phyloP scores from a whole-genome alignment of 169 alveolate species.

The Cryptosporidium ryanae region DNA sequence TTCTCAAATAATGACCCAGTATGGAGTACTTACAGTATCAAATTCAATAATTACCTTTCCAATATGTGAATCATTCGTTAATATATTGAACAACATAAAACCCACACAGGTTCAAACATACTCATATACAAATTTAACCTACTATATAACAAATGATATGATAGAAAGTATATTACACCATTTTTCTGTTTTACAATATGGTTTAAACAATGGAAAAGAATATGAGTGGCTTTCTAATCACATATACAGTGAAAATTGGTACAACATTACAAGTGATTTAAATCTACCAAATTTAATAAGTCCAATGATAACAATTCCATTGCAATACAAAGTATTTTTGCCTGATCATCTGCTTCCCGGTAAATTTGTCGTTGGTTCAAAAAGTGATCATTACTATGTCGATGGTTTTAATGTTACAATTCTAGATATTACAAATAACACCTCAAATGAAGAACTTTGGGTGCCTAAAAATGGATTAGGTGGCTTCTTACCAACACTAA shows the following conservation, averaged over 20 bases:
- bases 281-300: constrained; percentile 4
- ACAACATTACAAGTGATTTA: constrained; percentile 29
- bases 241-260: constrained; percentile 65
- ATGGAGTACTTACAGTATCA: constrained; percentile 34
- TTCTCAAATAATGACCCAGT: constrained; percentile 43
- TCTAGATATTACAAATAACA: constrained; percentile 10
- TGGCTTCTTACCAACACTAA: constrained; percentile 53
- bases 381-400: constrained; percentile 45
- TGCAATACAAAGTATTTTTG: constrained; percentile 43
- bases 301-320: constrained; percentile 37
- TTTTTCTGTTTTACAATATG: constrained; percentile 22
- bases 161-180: constrained; percentile 5
- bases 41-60: constrained; percentile 43
- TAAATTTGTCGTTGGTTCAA: constrained; percentile 30
- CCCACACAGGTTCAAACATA: constrained; percentile 60
- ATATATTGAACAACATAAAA: constrained; percentile 21
- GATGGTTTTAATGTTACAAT: constrained; percentile 56
- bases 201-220: constrained; percentile 14
- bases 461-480: constrained; percentile 54
- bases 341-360: constrained; percentile 61
- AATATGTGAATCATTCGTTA: constrained; percentile 34
- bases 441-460: constrained; percentile 16
- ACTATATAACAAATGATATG: constrained; percentile 58
- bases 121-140: constrained; percentile 62
- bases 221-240: constrained; percentile 60